phyloP scores from a whole-genome alignment of 1,284 basidiomycete genomes.

The Trametes hirsuta region DNA sequence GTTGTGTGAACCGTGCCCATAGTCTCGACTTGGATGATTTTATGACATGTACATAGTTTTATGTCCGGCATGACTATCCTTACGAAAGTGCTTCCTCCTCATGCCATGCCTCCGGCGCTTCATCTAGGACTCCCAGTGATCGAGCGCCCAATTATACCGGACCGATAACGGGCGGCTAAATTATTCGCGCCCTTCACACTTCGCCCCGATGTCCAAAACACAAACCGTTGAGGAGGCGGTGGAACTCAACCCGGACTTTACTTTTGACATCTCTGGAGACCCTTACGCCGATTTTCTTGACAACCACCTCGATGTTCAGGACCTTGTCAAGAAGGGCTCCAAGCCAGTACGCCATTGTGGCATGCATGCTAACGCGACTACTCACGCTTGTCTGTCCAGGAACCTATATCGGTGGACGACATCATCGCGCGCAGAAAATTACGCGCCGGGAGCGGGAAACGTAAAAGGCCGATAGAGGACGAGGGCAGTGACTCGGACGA shows the following conservation, averaged over 20 bases:
- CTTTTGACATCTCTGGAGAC: slow-evolving; percentile 80
- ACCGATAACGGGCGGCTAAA: slow-evolving; percentile 13
- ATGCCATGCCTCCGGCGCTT: background rate
- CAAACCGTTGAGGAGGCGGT: slow-evolving; percentile 49
- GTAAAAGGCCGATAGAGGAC: slow-evolving; percentile 52
- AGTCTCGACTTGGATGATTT: background rate
- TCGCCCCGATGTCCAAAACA: slow-evolving; percentile 21
- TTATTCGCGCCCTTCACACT: slow-evolving; percentile 19
- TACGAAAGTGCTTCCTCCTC: background rate
- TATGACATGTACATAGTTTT: too few relatives aligned
- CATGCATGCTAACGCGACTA: background rate
- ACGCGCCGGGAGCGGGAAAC: slow-evolving; percentile 49
- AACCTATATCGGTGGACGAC: slow-evolving; percentile 88
- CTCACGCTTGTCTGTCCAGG: slow-evolving; percentile 42
- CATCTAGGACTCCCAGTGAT: background rate
- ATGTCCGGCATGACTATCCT: too few relatives aligned
- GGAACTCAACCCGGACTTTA: slow-evolving; percentile 79
- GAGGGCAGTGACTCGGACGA: slow-evolving; percentile 41
- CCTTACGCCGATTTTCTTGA: slow-evolving; percentile 60
- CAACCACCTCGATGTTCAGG: slow-evolving; percentile 43
- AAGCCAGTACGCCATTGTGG: slow-evolving; percentile 58
- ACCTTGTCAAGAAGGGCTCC: slow-evolving; percentile 63
- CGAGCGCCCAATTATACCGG: slow-evolving; percentile 1
- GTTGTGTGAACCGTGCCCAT: background rate
- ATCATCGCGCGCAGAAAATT: slow-evolving; percentile 78